Evolutionary conservation across 1,284 basidiomycete genomes (phyloP), one percentile per base, ranked within the genome.

Genomic region (Mycena citricolor): DNA sequence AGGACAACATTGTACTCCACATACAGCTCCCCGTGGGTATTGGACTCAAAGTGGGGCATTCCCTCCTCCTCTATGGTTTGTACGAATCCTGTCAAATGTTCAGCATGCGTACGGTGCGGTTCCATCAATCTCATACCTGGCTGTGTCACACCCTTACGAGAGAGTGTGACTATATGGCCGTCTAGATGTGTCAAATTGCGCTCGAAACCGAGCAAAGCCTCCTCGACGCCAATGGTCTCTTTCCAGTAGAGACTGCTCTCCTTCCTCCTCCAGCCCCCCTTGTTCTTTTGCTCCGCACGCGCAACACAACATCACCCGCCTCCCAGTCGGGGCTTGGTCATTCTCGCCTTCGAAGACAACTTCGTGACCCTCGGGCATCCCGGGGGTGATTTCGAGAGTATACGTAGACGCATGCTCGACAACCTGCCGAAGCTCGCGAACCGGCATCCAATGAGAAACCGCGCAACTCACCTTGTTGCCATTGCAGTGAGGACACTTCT

Each of bases 251-350:
- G 65, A 51, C 88, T 88, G 40, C 74, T 81, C 62, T 95, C 94
- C 63, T 95, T 94, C 57, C 94, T 74, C 52, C 82, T 74, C 81
- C 87, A 97, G 1, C 82, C 81, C 39, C 91, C 93, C 51, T 75
- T 74, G 52, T 84, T 79, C 48, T 81, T 81, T 75, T 75, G 57
- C 84, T 92, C 51, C 85, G 71, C 14, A 97, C 84, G 40, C 90
- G 72, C 37, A 97, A 73, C 26, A 97, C 73, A 41, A 97, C 80
- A 66, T 97, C 93, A 13, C 94, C 94, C 7, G 94, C 73, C 56
- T 94, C 91, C 83, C 84, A 94, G 52, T 97, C 94, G 4, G 90
- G 90, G 46, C 74, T 87, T 97, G 93, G 62, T 97, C 94, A 30
- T 87, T 89, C 63, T 97, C 93, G 17, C 91, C 91, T 55, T 94